Conservation (phyloP, 352 stramenopile species). For the Globisporangium solare region DNA sequence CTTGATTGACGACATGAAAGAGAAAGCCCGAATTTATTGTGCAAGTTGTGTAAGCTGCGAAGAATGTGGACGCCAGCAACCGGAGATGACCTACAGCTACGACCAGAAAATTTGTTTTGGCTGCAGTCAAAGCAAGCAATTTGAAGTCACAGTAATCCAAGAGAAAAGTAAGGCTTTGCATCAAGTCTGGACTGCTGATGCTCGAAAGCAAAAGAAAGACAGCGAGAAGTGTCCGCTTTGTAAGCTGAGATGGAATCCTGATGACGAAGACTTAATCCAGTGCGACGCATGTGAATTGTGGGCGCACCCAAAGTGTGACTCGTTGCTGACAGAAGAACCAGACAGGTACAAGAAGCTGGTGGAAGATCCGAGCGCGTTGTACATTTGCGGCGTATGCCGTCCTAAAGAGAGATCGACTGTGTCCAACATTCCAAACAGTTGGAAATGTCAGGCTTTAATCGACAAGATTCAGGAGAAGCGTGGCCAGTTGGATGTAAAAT, state of each 20-base stretch:
- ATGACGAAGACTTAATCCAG: conserved; percentile 83
- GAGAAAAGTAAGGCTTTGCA: conserved; percentile 51
- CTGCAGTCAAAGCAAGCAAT: conserved; percentile 47
- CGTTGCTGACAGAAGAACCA: conserved; percentile 48
- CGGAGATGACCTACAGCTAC: conserved; percentile 61
- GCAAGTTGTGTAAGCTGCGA: conserved; percentile 59
- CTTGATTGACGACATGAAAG: conserved; percentile 5
- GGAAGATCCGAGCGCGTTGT: conserved; percentile 57
- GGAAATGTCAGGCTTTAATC: conserved; percentile 68
- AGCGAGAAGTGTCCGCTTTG: conserved; percentile 80
- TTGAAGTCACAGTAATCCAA: conserved; percentile 39
- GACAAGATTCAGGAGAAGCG: conserved; percentile 70
- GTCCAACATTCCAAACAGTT: conserved; percentile 26
- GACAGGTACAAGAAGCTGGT: conserved; percentile 63
- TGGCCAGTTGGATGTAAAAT: conserved; percentile 49
- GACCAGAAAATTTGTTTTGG: conserved; percentile 50
- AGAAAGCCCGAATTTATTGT: conserved; percentile 45
- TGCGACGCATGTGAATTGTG: conserved; percentile 85
- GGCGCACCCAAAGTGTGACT: conserved; percentile 78
- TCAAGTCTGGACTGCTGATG: conserved; percentile 52
- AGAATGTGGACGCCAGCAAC: conserved; percentile 38
- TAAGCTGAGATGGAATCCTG: conserved; percentile 50
- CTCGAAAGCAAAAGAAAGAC: conserved; percentile 49
- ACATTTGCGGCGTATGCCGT: conserved; percentile 70
- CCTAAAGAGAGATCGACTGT: conserved; percentile 56